Conservation (phyloP, 75 land plant genomes). For the Cupressus sempervirens region DNA sequence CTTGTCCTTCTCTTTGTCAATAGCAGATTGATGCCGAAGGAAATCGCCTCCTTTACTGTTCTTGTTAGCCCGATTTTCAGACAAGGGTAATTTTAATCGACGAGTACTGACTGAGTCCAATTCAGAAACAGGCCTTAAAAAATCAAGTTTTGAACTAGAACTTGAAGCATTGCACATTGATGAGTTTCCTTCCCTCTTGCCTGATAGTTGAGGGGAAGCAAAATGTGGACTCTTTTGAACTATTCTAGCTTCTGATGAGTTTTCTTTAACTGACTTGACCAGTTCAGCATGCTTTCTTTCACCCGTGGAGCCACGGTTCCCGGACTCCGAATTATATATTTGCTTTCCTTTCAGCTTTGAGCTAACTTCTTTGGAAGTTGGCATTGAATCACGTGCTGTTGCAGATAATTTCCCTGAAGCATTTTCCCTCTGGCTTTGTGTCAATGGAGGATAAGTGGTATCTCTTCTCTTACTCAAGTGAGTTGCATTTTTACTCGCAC, state of each 20-base stretch:
- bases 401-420: conserved; percentile 12
- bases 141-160: conserved; percentile 23
- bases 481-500: conserved; percentile 23
- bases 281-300: conserved; percentile 31
- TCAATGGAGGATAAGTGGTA: conserved; percentile 8
- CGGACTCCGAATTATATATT: conserved; percentile 12
- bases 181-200: conserved; percentile 29
- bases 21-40: conserved; percentile 16
- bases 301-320: conserved; percentile 7
- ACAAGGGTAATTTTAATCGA: conserved; percentile 21
- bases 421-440: conserved; percentile 11
- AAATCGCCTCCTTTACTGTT: conserved; percentile 18
- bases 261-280: conserved; percentile 19
- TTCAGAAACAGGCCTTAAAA: conserved; percentile 29
- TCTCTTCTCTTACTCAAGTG: conserved; percentile 16
- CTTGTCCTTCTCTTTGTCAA: conserved; percentile 53
- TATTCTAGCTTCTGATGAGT: background rate
- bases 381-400: background rate
- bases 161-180: conserved; percentile 1
- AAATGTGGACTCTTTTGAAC: conserved; percentile 10
- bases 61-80: conserved; percentile 31
- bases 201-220: conserved; percentile 10
- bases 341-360: conserved; percentile 20
- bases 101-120: conserved; percentile 28
- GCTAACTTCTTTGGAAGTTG: conserved; percentile 15